These are phyloP conservation scores for Starmerella lactis-condensi DNA, from an alignment of 805 yeast species.

Conservation along the genomic window DNA sequence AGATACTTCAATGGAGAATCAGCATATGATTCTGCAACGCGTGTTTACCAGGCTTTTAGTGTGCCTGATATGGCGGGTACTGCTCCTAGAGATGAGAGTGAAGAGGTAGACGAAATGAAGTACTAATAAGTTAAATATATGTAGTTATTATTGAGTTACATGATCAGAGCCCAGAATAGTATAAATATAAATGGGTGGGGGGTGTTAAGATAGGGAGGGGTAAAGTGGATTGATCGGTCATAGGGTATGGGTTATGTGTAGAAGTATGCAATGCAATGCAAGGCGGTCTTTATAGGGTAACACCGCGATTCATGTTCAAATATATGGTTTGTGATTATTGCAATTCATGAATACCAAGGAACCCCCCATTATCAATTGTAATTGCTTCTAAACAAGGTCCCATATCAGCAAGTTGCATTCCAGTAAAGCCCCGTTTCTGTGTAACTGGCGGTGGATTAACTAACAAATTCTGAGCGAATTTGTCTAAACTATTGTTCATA, in stretches of 20 bases:
- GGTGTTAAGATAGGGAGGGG: not conserved
- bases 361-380: slow-evolving; percentile 21
- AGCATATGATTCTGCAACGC: slow-evolving; percentile 11
- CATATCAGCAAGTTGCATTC: slow-evolving; percentile 13
- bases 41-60: no score
- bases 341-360: slow-evolving; percentile 21
- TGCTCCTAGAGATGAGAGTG: no score
- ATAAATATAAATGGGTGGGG: no score
- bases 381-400: slow-evolving; percentile 13
- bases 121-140: no score
- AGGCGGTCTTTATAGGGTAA: no score
- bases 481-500: slow-evolving; percentile 11
- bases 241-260: no score
- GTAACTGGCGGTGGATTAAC: slow-evolving; percentile 15
- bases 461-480: slow-evolving; percentile 14
- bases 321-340: not conserved
- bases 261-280: no score
- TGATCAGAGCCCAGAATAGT: no score
- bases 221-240: not conserved
- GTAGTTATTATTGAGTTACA: no score
- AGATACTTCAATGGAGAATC: slow-evolving; percentile 20
- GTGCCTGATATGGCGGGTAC: no score
- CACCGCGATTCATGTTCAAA: no score
- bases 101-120: no score
- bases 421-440: slow-evolving; percentile 17